Conservation (phyloP, 2,329 filamentous ascomycete species). For the Dichotomopilus funicola region DNA sequence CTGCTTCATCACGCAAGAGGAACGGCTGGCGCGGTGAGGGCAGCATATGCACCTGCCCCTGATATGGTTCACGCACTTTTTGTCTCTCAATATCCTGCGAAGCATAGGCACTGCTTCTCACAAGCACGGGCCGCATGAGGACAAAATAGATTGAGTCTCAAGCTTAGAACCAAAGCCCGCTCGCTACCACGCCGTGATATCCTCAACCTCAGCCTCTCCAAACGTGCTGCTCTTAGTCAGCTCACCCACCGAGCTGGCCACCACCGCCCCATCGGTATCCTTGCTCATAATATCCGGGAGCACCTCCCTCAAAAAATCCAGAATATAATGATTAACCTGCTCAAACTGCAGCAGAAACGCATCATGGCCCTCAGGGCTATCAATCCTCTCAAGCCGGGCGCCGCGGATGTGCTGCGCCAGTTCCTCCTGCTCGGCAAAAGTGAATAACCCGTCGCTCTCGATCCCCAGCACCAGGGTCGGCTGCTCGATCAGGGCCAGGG, state of each 20-base stretch:
- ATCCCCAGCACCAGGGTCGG: slow-evolving; percentile 89
- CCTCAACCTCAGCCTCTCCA: slow-evolving; percentile 91
- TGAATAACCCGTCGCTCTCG: slow-evolving; percentile 92
- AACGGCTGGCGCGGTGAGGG: not conserved
- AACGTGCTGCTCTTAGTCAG: slow-evolving; percentile 85
- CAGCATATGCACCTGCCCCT: not conserved
- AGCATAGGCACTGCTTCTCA: not conserved
- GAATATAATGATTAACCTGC: slow-evolving; percentile 84
- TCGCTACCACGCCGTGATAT: slow-evolving; percentile 84
- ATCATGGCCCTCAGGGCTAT: slow-evolving; percentile 92
- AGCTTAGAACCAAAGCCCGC: not conserved
- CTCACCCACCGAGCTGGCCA: slow-evolving; percentile 47
- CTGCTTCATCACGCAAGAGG: not conserved
- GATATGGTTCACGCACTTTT: not conserved
- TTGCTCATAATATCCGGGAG: slow-evolving; percentile 82
- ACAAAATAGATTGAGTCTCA: not conserved
- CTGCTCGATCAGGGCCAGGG: slow-evolving; percentile 76
- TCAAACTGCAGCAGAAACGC: slow-evolving; percentile 95
- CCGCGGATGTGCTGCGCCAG: slow-evolving; percentile 75
- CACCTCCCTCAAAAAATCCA: slow-evolving; percentile 75
- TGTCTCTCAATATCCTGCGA: not conserved
- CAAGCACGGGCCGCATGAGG: not conserved
- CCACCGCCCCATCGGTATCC: slow-evolving; percentile 42
- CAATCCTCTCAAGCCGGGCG: slow-evolving; percentile 74
- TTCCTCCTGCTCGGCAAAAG: slow-evolving; percentile 93